These are phyloP conservation scores for Dujonia santamariae DNA, from an alignment of 1,139 yeast species.

Conservation along the genomic window DNA sequence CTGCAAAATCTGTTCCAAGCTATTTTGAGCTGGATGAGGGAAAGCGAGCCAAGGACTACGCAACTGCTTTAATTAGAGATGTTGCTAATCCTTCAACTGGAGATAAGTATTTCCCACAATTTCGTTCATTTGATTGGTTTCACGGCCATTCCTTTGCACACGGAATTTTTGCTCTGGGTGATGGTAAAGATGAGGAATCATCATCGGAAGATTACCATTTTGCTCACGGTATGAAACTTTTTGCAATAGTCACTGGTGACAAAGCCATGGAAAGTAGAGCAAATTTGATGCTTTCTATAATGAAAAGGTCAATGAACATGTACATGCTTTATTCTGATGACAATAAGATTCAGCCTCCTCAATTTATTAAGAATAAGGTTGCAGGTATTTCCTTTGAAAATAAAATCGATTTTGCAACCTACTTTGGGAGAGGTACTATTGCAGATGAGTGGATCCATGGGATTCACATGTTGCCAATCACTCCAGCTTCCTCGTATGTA, in stretches of 20 bases:
- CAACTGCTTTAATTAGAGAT: conserved; percentile 36
- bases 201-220: conserved; percentile 47
- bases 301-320: conserved; percentile 41
- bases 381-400: conserved; percentile 47
- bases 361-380: conserved; percentile 38
- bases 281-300: conserved; percentile 40
- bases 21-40: conserved; percentile 30
- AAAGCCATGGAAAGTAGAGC: conserved; percentile 35
- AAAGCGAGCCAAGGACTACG: conserved; percentile 26
- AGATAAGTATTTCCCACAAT: conserved; percentile 39
- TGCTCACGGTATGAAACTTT: conserved; percentile 42
- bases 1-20: conserved; percentile 51
- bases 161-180: conserved; percentile 43
- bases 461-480: conserved; percentile 46
- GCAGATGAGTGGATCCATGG: conserved; percentile 49
- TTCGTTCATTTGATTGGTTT: conserved; percentile 43
- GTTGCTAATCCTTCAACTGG: conserved; percentile 35
- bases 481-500: conserved; percentile 41
- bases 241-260: conserved; percentile 33
- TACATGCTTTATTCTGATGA: conserved; percentile 41
- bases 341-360: conserved; percentile 36
- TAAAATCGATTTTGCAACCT: conserved; percentile 43
- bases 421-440: conserved; percentile 42
- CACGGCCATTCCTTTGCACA: conserved; percentile 49
- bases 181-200: conserved; percentile 47